Conservation (phyloP, 495 filamentous ascomycete genomes). For the Trypethelium eluteriae region DNA sequence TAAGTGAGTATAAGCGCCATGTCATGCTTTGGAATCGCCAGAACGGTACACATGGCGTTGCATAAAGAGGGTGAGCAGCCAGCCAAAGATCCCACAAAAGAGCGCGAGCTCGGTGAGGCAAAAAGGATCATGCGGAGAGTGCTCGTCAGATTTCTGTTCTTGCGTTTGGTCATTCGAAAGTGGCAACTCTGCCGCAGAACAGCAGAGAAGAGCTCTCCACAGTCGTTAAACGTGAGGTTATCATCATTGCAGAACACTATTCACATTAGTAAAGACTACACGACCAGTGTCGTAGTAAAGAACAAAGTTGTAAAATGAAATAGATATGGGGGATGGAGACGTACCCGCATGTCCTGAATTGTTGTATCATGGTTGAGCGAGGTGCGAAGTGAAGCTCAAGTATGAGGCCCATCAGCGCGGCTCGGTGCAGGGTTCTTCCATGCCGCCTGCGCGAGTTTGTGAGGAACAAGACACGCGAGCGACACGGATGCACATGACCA, state of each 20-base stretch:
- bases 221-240: not conserved
- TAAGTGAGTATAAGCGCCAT: not conserved
- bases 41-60: not conserved
- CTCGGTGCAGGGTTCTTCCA: not conserved
- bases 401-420: not conserved
- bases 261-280: not conserved
- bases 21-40: not conserved
- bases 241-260: constrained; percentile 7
- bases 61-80: not conserved
- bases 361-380: not conserved
- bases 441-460: not conserved
- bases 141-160: constrained; percentile 9
- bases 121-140: not conserved
- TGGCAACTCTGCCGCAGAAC: not conserved
- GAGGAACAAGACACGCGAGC: not conserved
- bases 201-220: not conserved
- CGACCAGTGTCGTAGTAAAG: no score
- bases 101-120: not conserved
- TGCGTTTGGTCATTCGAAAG: not conserved
- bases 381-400: not conserved
- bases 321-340: not conserved
- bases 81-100: not conserved
- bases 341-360: not conserved
- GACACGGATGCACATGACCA: constrained; percentile 3
- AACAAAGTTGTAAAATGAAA: no score